Evolutionary conservation across 495 filamentous ascomycete species (phyloP).

Genomic region (Poronia punctata): DNA sequence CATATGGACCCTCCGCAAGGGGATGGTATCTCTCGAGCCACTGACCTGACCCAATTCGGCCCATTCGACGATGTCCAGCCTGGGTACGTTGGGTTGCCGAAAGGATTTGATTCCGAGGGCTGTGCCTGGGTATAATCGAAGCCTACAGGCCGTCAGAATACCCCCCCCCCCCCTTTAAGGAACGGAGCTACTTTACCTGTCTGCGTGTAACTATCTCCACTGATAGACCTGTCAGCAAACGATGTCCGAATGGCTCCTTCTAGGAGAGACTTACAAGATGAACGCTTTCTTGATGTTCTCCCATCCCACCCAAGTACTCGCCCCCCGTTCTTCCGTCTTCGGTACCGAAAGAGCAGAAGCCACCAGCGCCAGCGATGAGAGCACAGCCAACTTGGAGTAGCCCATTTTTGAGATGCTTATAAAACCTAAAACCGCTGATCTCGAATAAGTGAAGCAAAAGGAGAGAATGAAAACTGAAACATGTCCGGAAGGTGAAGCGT

Average conservation of each 20-base stretch:
- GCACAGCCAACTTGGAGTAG: neutral
- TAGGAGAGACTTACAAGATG: constrained; percentile 36
- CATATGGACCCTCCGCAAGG: no score
- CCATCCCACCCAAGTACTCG: constrained; percentile 38
- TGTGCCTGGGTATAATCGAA: constrained; percentile 58
- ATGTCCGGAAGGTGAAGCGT: no score
- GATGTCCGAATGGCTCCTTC: neutral
- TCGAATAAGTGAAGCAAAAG: neutral
- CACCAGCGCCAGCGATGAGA: constrained; percentile 10
- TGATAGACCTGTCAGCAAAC: constrained; percentile 11
- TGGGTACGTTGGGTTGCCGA: constrained; percentile 67
- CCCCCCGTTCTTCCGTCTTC: constrained; percentile 5
- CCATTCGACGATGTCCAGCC: constrained; percentile 54
- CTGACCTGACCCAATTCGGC: constrained; percentile 54
- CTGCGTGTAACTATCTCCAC: constrained; percentile 48
- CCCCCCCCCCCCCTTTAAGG: constrained; percentile 9
- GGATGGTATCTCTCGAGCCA: no score
- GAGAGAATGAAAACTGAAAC: neutral
- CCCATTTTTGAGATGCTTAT: neutral
- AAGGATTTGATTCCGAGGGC: constrained; percentile 57
- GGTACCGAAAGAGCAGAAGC: constrained; percentile 7
- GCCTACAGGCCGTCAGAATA: constrained; percentile 52
- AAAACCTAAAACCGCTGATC: neutral
- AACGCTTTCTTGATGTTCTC: constrained; percentile 44
- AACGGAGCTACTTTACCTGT: constrained; percentile 17